Evolutionary conservation across 768 basidiomycete species (phyloP), one percentile per base, ranked within the genome.

Genomic region (Gyrodon lividus): DNA sequence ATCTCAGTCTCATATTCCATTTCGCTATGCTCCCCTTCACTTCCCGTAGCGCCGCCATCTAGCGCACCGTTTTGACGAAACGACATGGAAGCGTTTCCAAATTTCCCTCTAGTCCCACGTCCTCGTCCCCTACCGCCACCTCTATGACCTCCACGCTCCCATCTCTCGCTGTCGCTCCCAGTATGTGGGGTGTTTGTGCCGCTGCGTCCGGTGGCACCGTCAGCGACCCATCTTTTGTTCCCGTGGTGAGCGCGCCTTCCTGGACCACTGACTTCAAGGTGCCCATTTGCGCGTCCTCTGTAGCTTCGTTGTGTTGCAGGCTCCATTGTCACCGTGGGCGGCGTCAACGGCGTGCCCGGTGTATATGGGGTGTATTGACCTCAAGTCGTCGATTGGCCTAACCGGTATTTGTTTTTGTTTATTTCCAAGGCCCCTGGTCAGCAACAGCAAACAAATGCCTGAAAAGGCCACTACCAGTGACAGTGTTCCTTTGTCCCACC

Each of bases 141-240:
- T 56, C 78, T 73, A 63, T 74, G 72, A 5, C 79, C 80, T 5
- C 83, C 84, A 41, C 84, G 75, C 46, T 87, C 86, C 82, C 85
- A 80, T 40, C 80, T 72, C 47, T 83, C 83, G 22, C 62, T 60
- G 56, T 86, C 82, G 16, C 61, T 61, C 17, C 62, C 62, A 54
- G 72, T 64, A 43, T 70, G 67, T 6, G 74, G 68, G 4, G 71
- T 72, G 40, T 60, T 71, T 47, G 63, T 56, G 22, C 70, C 61
- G 44, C 63, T 70, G 52, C 72, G 66, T 28, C 71, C 69, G 23
- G 55, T 38, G 48, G 64, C 63, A 43, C 65, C 67, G 41, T 70
- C 70, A 6, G 82, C 75, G 9, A 79, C 72, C 85, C 85, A 86
- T 51, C 82, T 80, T 55, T 76, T 84, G 71, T 87, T 86, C 47